phyloP scores from a whole-genome alignment of 2,329 filamentous ascomycete species.

The Fusarium siculi region DNA sequence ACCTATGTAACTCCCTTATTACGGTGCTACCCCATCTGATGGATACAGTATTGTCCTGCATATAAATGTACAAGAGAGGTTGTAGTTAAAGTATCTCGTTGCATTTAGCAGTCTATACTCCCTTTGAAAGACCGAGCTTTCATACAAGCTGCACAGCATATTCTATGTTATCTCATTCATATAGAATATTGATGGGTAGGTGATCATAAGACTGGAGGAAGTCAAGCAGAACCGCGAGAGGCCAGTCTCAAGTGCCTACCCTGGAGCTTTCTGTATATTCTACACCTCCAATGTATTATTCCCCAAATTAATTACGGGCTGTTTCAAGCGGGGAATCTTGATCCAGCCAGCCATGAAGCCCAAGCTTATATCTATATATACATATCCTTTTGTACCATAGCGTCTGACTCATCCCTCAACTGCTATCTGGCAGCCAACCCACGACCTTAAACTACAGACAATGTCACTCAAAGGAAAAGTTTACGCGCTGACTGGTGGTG shows the following conservation, averaged over 20 bases:
- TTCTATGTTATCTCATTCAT: neutral
- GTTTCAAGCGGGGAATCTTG: constrained; percentile 11
- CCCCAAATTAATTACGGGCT: constrained; percentile 24
- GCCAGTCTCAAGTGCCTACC: neutral
- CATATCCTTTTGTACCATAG: neutral
- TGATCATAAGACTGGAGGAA: neutral
- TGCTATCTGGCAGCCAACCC: neutral
- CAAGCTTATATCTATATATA: neutral
- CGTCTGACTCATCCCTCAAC: neutral
- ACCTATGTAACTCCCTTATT: neutral
- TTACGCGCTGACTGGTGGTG: constrained; percentile 56
- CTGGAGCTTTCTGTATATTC: neutral
- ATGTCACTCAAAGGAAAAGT: constrained; percentile 50
- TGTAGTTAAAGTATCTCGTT: neutral
- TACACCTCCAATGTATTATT: neutral
- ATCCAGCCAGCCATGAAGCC: constrained; percentile 4
- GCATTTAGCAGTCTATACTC: neutral
- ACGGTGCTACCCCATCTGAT: neutral
- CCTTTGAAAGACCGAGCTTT: neutral
- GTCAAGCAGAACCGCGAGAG: neutral
- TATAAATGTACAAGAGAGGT: neutral
- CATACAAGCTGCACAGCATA: neutral
- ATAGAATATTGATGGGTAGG: neutral
- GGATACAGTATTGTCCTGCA: neutral
- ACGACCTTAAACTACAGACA: neutral